A percentile compares a stretch with the other conserved stretches of the same genome.
Conservation (phyloP, 805 yeast genomes). For the Lipomyces chichibuensis region DNA sequence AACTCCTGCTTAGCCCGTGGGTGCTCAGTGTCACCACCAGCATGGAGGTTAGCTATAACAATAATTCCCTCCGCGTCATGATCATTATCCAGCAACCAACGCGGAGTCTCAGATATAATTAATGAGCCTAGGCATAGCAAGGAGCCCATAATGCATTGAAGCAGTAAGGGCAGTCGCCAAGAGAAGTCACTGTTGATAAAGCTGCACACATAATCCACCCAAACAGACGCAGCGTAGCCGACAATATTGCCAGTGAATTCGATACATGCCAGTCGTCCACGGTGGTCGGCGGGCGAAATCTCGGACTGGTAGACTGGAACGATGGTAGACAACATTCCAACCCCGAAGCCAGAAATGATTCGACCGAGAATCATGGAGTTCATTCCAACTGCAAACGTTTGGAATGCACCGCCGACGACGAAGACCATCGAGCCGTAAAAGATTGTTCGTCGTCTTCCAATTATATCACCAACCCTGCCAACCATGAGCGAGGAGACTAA, state of each 20-base stretch:
- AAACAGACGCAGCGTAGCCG: slow-evolving; percentile 80
- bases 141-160: slow-evolving; percentile 75
- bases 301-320: slow-evolving; percentile 90
- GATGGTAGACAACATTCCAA: slow-evolving; percentile 79
- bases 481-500: slow-evolving; percentile 75
- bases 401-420: slow-evolving; percentile 76
- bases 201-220: slow-evolving; percentile 82
- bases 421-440: slow-evolving; percentile 77
- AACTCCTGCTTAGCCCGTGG: slow-evolving; percentile 72
- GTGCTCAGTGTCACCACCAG: slow-evolving; percentile 74
- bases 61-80: slow-evolving; percentile 77
- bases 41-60: slow-evolving; percentile 80
- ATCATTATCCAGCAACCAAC: slow-evolving; percentile 86
- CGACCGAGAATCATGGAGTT: slow-evolving; percentile 69
- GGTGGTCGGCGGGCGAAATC: slow-evolving; percentile 81
- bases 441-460: slow-evolving; percentile 80
- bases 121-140: slow-evolving; percentile 73
- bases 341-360: slow-evolving; percentile 81
- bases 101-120: slow-evolving; percentile 81
- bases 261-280: slow-evolving; percentile 83
- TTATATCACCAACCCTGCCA: slow-evolving; percentile 73
- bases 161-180: slow-evolving; percentile 78
- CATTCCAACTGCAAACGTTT: slow-evolving; percentile 62
- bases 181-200: slow-evolving; percentile 62
- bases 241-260: slow-evolving; percentile 85